These are phyloP conservation scores for Globisporangium recalcitrans DNA, from an alignment of 352 stramenopile genomes.

Conservation along the genomic window DNA sequence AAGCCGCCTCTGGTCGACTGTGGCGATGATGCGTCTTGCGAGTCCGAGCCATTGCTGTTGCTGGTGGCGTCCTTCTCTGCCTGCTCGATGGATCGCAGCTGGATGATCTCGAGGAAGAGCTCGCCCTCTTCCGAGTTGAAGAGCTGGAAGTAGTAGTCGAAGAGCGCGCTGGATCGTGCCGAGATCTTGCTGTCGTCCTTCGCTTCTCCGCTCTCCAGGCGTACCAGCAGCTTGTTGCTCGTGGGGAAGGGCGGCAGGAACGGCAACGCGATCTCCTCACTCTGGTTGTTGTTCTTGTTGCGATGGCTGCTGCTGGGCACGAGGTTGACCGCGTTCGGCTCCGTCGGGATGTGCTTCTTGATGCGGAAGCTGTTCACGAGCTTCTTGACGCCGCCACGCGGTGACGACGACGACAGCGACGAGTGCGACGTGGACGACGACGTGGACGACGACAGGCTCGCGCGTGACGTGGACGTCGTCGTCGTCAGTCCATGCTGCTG, in stretches of 20 bases:
- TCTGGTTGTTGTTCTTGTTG: slow-evolving; percentile 9
- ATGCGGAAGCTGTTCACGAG: slow-evolving; percentile 25
- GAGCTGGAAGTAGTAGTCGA: slow-evolving; percentile 61
- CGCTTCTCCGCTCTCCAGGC: slow-evolving; percentile 35
- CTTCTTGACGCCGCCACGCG: slow-evolving; percentile 21
- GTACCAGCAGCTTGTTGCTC: slow-evolving; percentile 41
- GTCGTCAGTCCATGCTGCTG: slow-evolving; percentile 7
- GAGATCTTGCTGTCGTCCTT: slow-evolving; percentile 55
- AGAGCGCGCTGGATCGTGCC: slow-evolving; percentile 35
- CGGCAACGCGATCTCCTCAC: slow-evolving; percentile 15
- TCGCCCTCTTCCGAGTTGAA: slow-evolving; percentile 62
- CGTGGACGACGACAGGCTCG: slow-evolving; percentile 41
- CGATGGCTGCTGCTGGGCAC: neutral
- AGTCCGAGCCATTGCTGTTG: neutral
- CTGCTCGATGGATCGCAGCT: slow-evolving; percentile 21
- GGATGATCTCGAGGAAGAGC: slow-evolving; percentile 47
- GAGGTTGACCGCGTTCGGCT: slow-evolving; percentile 13
- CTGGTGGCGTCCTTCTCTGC: slow-evolving; percentile 1
- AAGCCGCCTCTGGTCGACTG: slow-evolving; percentile 15
- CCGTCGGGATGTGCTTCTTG: slow-evolving; percentile 17
- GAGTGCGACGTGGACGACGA: slow-evolving; percentile 37
- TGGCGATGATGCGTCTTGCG: neutral
- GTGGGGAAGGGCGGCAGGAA: slow-evolving; percentile 39
- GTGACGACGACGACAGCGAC: slow-evolving; percentile 29
- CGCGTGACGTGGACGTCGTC: too few relatives aligned